These are phyloP conservation scores for Sclerotinia subarctica DNA, from an alignment of 2,329 filamentous ascomycete genomes.

Conservation along the genomic window DNA sequence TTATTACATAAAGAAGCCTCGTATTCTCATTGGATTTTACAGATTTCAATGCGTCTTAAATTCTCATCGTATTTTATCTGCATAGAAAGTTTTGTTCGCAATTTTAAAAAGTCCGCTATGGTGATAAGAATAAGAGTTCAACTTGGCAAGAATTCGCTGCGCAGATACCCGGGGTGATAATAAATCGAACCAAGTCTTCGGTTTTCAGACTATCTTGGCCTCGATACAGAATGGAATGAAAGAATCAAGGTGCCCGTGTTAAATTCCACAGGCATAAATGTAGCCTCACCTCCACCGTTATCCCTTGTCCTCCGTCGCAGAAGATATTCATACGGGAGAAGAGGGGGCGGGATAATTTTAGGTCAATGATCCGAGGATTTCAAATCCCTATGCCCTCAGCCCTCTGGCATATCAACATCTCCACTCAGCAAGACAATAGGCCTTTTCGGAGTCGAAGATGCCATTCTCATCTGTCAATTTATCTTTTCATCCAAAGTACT, in stretches of 20 bases:
- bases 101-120: background rate
- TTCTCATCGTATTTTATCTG: background rate
- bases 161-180: background rate
- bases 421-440: background rate
- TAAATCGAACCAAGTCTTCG: background rate
- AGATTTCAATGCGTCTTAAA: background rate
- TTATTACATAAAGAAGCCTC: background rate
- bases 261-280: background rate
- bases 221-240: background rate
- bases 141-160: background rate
- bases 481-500: no score
- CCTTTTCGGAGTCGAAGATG: background rate
- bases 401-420: background rate
- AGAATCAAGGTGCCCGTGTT: background rate
- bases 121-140: background rate
- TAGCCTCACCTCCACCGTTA: background rate
- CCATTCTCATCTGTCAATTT: background rate
- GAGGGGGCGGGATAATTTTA: no score
- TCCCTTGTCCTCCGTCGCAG: background rate
- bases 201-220: background rate
- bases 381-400: background rate
- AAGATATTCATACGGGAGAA: background rate
- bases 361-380: no score
- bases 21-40: background rate
- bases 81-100: background rate